Percentiles rank a stretch among this genome's conserved stretches.
phyloP scores from a whole-genome alignment of 2,329 filamentous ascomycete species.

The Metarhizium rileyi region DNA sequence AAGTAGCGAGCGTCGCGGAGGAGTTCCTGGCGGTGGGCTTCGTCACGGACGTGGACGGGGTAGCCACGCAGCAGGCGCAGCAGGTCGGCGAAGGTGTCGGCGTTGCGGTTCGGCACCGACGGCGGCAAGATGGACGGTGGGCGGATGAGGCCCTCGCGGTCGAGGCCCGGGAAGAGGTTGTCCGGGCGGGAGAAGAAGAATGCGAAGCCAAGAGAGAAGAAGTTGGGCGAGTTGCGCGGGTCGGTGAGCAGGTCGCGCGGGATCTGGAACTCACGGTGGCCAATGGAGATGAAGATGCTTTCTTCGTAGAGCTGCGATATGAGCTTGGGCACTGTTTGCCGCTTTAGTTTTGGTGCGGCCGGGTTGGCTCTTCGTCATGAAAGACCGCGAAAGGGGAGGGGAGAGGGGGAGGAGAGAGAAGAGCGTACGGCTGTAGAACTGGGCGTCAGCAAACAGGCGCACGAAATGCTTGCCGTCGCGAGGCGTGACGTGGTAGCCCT shows the following conservation, averaged over 20 bases:
- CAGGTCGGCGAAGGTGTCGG: conserved; percentile 76
- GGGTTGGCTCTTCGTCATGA: too few species aligned
- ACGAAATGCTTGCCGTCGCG: conserved; percentile 81
- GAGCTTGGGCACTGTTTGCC: conserved; percentile 66
- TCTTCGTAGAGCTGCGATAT: conserved; percentile 87
- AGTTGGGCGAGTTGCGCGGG: conserved; percentile 89
- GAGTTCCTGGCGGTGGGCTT: conserved; percentile 66
- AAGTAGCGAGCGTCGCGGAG: conserved; percentile 86
- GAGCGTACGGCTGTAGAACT: conserved; percentile 74
- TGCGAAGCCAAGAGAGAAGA: conserved; percentile 84
- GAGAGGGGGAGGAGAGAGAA: not conserved
- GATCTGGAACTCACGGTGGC: conserved; percentile 78
- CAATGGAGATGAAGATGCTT: conserved; percentile 86
- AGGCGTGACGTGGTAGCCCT: conserved; percentile 81
- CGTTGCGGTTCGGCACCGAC: conserved; percentile 67
- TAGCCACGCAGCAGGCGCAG: conserved; percentile 78
- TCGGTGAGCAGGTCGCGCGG: conserved; percentile 77
- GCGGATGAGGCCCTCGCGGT: conserved; percentile 67
- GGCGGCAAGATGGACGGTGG: conserved; percentile 82
- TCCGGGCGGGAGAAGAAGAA: conserved; percentile 74
- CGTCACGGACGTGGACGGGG: conserved; percentile 63
- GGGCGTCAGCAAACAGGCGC: conserved; percentile 84
- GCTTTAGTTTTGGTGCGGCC: not conserved
- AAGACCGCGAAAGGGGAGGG: not conserved
- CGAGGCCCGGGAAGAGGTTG: conserved; percentile 78